Conservation (phyloP, 306 rosid genomes). For the Cicer arietinum region DNA sequence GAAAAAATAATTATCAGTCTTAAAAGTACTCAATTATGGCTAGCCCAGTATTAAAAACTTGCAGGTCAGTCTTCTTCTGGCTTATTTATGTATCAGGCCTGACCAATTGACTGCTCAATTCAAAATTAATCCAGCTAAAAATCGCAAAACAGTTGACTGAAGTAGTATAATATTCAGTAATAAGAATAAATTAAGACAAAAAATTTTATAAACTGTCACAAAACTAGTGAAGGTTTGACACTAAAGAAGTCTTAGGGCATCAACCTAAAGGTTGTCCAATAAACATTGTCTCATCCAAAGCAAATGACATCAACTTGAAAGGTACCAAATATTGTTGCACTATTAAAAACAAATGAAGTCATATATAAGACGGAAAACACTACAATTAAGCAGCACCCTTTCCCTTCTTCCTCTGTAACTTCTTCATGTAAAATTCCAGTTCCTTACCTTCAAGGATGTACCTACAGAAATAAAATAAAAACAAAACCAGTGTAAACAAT, state of each 20-base stretch:
- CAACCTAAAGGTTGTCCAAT: background rate
- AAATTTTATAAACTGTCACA: constrained; percentile 16
- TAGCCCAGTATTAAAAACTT: too few relatives aligned
- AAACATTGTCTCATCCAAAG: background rate
- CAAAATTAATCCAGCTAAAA: background rate
- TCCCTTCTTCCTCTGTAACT: constrained; percentile 55
- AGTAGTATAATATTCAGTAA: background rate
- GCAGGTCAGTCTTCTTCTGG: too few relatives aligned
- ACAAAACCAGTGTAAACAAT: background rate
- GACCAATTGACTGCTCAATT: too few relatives aligned
- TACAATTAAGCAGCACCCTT: constrained; percentile 50
- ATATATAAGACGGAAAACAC: background rate
- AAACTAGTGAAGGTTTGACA: constrained; percentile 26
- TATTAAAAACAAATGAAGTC: constrained; percentile 20
- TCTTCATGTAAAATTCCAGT: constrained; percentile 59
- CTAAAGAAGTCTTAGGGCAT: background rate
- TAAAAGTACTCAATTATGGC: too few relatives aligned
- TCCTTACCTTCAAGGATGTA: constrained; percentile 62
- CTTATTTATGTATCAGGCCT: too few relatives aligned
- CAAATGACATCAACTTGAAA: background rate
- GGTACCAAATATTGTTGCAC: background rate
- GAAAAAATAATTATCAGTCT: too few relatives aligned
- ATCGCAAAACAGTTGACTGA: background rate
- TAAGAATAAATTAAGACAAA: constrained; percentile 13
- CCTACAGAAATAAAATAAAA: constrained; percentile 22